phyloP scores from a whole-genome alignment of 352 stramenopile species.

The Phytophthora palmivora region DNA sequence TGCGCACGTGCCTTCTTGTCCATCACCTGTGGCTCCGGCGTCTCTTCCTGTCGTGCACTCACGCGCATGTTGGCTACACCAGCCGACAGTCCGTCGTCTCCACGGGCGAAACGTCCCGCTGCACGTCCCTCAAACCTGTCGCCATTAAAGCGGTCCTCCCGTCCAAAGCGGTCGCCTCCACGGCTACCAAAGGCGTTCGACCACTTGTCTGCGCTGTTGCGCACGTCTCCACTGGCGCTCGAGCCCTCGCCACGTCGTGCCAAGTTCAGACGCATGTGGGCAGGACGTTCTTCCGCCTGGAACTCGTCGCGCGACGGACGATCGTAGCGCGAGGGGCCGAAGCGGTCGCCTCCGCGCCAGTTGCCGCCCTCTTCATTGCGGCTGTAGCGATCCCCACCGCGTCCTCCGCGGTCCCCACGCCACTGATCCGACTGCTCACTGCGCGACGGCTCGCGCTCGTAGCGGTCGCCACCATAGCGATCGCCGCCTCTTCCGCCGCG shows the following conservation, averaged over 20 bases:
- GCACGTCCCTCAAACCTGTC: conserved; percentile 40
- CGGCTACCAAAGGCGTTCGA: conserved; percentile 48
- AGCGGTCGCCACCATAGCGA: conserved; percentile 50
- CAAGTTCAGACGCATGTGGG: conserved; percentile 83
- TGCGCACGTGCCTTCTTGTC: conserved; percentile 70
- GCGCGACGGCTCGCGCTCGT: conserved; percentile 52
- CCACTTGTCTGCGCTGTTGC: conserved; percentile 63
- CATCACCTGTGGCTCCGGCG: conserved; percentile 26
- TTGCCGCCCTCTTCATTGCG: conserved; percentile 35
- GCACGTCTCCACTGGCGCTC: conserved; percentile 31
- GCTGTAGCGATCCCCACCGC: conserved; percentile 40
- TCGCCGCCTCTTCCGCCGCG: conserved; percentile 47
- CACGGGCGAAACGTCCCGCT: conserved; percentile 47
- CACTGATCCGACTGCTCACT: conserved; percentile 63
- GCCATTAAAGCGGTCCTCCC: no score
- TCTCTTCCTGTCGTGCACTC: conserved; percentile 35
- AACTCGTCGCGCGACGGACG: conserved; percentile 67
- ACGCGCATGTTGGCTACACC: conserved; percentile 59
- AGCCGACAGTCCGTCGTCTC: conserved; percentile 41
- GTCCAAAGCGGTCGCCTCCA: no score
- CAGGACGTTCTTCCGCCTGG: conserved; percentile 66
- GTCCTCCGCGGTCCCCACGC: conserved; percentile 54
- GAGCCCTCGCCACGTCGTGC: conserved; percentile 47
- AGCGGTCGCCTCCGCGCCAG: conserved; percentile 45
- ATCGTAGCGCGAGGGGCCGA: conserved; percentile 66